Conservation (phyloP, 768 basidiomycete genomes). For the Amanita molliuscula region DNA sequence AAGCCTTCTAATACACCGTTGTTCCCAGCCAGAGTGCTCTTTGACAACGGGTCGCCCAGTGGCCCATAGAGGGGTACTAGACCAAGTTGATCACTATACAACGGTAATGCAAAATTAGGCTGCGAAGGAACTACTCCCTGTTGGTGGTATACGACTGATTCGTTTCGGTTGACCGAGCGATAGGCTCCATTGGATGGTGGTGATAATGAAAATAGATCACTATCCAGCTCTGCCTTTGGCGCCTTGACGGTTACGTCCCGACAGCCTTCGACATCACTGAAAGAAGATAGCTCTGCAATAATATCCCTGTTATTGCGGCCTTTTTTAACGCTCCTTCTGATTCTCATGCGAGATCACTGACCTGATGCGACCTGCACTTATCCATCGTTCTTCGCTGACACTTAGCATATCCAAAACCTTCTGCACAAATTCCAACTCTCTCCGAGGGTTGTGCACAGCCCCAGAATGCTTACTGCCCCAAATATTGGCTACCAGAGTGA, state of each 20-base stretch:
- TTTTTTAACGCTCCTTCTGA: not conserved
- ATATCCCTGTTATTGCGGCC: constrained; percentile 20
- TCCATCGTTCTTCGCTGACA: constrained; percentile 29
- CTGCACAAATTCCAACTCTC: constrained; percentile 51
- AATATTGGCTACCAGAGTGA: constrained; percentile 56
- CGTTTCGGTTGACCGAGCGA: not conserved
- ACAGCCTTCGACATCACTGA: constrained; percentile 17
- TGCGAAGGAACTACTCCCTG: not conserved
- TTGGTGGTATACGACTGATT: not conserved
- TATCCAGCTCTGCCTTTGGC: not conserved
- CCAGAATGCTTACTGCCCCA: constrained; percentile 50
- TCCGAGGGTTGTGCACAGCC: constrained; percentile 30
- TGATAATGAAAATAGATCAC: not conserved
- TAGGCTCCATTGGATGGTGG: not conserved
- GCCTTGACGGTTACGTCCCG: not conserved
- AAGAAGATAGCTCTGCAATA: constrained; percentile 24
- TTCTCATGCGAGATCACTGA: constrained; percentile 11
- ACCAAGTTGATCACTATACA: constrained; percentile 49
- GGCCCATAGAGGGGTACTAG: constrained; percentile 35
- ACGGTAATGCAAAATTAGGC: constrained; percentile 31
- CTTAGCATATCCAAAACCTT: constrained; percentile 46
- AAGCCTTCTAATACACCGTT: not conserved
- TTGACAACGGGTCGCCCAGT: not conserved
- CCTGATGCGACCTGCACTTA: constrained; percentile 30
- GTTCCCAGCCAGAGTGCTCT: not conserved